Percentiles rank a stretch among this genome's conserved stretches.
Conservation (phyloP, 2,329 filamentous ascomycete species). For the Apiospora hydei region DNA sequence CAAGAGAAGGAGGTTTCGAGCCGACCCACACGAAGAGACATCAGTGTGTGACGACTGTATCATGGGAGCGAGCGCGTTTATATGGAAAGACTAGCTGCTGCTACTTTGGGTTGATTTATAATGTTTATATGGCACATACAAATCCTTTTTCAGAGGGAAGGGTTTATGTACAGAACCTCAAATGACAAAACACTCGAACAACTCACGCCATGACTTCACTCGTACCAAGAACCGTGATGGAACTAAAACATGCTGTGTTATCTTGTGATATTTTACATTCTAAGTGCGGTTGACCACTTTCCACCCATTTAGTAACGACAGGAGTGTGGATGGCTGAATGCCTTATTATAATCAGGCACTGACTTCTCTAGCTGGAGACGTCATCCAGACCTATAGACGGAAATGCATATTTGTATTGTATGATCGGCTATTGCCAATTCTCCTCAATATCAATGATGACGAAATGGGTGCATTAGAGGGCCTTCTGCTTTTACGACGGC, state of each 20-base stretch:
- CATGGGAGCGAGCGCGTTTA: conserved; percentile 20
- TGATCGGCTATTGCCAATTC: too few relatives aligned
- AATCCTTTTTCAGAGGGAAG: conserved; percentile 7
- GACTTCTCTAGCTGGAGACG: not conserved
- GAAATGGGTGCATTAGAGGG: too few relatives aligned
- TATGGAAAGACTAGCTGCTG: conserved; percentile 2
- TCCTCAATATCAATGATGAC: too few relatives aligned
- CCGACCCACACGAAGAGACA: not conserved
- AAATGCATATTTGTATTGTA: too few relatives aligned
- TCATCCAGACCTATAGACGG: not conserved
- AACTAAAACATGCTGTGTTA: not conserved
- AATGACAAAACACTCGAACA: conserved; percentile 3
- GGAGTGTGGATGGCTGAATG: not conserved
- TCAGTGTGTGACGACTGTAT: conserved; percentile 15
- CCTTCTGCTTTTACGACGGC: not conserved
- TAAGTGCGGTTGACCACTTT: not conserved
- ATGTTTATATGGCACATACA: conserved; percentile 11
- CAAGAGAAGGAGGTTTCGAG: not conserved
- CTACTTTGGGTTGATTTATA: conserved; percentile 16
- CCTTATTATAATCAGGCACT: not conserved
- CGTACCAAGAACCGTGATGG: not conserved
- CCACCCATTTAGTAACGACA: not conserved
- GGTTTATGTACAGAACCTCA: conserved; percentile 16
- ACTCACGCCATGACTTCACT: not conserved
- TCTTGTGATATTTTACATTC: not conserved